phyloP scores from a whole-genome alignment of 1,139 yeast genomes.

The Saccharomyces pastorianus region DNA sequence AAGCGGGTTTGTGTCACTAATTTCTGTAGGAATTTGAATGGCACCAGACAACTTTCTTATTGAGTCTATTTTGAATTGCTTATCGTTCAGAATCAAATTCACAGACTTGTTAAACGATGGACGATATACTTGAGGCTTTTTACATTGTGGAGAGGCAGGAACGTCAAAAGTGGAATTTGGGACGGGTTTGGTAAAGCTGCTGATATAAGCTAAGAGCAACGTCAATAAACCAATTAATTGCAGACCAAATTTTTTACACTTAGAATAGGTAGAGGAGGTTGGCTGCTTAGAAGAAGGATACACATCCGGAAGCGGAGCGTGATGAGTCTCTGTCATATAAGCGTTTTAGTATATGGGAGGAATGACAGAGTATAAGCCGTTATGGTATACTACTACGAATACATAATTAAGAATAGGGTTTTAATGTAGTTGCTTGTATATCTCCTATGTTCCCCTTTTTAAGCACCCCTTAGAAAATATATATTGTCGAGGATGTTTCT shows the following conservation, averaged over 20 bases:
- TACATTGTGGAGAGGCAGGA: not conserved
- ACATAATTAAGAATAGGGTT: too few relatives aligned
- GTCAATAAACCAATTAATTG: not conserved
- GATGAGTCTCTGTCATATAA: not conserved
- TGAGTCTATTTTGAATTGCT: constrained; percentile 36
- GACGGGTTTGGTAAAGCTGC: not conserved
- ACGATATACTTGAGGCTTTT: not conserved
- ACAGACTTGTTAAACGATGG: constrained; percentile 1
- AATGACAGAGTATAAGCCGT: not conserved
- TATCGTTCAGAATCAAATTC: constrained; percentile 33
- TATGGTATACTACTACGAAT: not conserved
- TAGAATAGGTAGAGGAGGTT: not conserved
- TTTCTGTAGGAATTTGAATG: constrained; percentile 53
- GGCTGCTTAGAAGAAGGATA: not conserved
- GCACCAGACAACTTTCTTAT: constrained; percentile 45
- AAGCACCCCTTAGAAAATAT: not conserved
- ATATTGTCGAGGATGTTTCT: not conserved
- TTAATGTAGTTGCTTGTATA: not conserved
- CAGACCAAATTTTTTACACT: not conserved
- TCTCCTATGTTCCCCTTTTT: not conserved
- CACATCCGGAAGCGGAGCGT: not conserved
- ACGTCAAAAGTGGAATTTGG: not conserved
- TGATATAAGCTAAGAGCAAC: not conserved
- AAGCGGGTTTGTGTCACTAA: constrained; percentile 44
- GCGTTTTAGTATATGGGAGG: not conserved